Evolutionary conservation across 495 filamentous ascomycete genomes (phyloP), one percentile per base, ranked within the genome.

Genomic region (Aspergillus bertholletiae): DNA sequence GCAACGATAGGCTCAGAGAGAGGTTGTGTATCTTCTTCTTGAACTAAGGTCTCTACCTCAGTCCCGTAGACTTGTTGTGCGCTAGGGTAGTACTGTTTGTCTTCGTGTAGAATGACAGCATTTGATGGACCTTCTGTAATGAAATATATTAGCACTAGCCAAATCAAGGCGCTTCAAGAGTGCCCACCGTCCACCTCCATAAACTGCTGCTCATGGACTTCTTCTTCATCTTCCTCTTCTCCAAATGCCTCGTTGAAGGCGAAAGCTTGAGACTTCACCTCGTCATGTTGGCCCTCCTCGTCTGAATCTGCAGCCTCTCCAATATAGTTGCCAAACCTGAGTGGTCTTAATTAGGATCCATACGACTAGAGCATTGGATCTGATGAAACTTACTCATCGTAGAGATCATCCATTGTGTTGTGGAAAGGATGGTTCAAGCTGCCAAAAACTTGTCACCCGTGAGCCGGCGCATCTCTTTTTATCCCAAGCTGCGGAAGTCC

Each of bases 61-160:
- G 84, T 81, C 24, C 95, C 94, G 68, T 97, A 98, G 15, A 96
- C 86, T 63, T 97, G 93, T 59, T 92, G 86, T 26, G 94, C 95
- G 23, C 90, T 96, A 17, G 94, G 95, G 65, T 98, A 98, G 66
- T 98, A 98, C 74, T 97, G 94, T 71, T 98, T 97, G 74, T 98
- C 95, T 76, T 98, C 94, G 68, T 98, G 95, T 27, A 98, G 81
- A 46, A 98, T 80, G 28, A 98, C 92, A 40, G 93, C 93, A 70
- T 97, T 98, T 7, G 92, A 97, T 18, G 94, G 90, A n/a, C 90
- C 92, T 46, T 96, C 90, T 71, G 86, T 78, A 76, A 48, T 32
- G 39, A 46, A 54, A 51, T 67, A 56, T 61, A 54, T 27, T 15
- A 48, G 46, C 47, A 20, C 37, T 30, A 40, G 18, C 6, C 30